Evolutionary conservation across 371 early-diverging fungal species (phyloP), one percentile per base, ranked within the genome.

Genomic region (Nosema muscidifuracis): DNA sequence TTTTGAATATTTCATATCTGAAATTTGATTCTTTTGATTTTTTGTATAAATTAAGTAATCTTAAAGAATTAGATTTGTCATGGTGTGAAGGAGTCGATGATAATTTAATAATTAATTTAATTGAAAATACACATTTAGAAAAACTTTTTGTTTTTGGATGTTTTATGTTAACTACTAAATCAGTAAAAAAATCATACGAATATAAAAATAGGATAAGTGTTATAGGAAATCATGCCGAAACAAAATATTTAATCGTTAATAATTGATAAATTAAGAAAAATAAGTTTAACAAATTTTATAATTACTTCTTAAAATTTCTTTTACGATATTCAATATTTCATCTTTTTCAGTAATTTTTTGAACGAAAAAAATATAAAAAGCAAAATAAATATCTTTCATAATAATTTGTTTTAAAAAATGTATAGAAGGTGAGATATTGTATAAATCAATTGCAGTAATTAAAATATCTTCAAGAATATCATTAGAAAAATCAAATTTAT

Each of bases 191-290:
- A 6, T 36, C 75, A 10, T 75, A 51, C 13, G n/a, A 65, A 33
- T 51, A 53, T 10, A 65, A 57, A 56, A 31, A 65, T 34, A 30
- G 13, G n/a, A 40, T 62, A 22, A 63, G 9, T 36, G 53, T 70
- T 50, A 22, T 75, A n/a, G 75, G 75, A 22, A 68, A 75, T 65
- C 75, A 63, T 18, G 22, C 40, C 42, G 75, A 75, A 64, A 75
- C 75, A 6, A 57, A 53, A 56, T 75, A 42, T 57, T 51, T 75
- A 53, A 43, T 62, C 1, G 1, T n/a, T 18, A 60, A 60, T 56
- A 26, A 30, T 13, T 56, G 33, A 36, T n/a, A 34, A 20, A 18
- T 7, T 18, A 47, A 12, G 16, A 47, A 47, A 47, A 47, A 7
- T 7, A 7, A 18, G n/a, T n/a, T n/a, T n/a, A n/a, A 12, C 16